Evolutionary conservation across 331 rosid genomes (phyloP), one percentile per base, ranked within the genome.

Genomic region (Telfairia occidentalis): DNA sequence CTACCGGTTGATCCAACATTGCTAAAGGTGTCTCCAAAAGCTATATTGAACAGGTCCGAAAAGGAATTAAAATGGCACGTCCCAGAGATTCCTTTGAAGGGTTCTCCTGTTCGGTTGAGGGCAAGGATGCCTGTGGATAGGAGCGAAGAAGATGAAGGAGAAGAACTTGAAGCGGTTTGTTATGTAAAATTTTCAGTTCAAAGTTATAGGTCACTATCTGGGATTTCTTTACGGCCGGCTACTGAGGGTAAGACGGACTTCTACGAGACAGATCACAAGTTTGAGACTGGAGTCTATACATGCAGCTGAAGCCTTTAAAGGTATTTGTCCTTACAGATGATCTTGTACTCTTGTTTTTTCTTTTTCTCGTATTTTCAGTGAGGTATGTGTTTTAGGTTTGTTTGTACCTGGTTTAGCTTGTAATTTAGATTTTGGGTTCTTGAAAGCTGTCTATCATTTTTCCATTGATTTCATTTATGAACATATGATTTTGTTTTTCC

Each of bases 1-100:
- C 85, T 94, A 34, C 98, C 98, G 0, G 84, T 82, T 42, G 98
- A 94, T 72, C 98, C 98, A 23, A 81, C 97, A 18, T 82, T 91
- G 77, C 82, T 94, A 88, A 90, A 87, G 82, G 84, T 91, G 77
- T 89, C 97, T 37, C 98, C 98, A 26, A 94, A 91, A 78, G 98
- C 98, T 63, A 72, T 85, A 64, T 83, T 94, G 83, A 91, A 87
- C 79, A 88, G 98, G 86, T 48, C 88, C 50, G 97, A 91, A 72
- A 91, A 82, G 77, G 92, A 91, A 83, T 78, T 94, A 78, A 91
- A 78, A 83, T 94, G 98, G 98, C 87, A 73, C 75, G 82, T 94
- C 49, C 87, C 94, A 0, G 98, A 87, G 86, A 85, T 94, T 81
- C 92, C 96, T 2, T 74, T 86, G 35, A 94, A 83, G 82, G 96